Base-by-base conservation (phyloP, 2,329 filamentous ascomycete species). In the Fusarium fujikuroi region DNA sequence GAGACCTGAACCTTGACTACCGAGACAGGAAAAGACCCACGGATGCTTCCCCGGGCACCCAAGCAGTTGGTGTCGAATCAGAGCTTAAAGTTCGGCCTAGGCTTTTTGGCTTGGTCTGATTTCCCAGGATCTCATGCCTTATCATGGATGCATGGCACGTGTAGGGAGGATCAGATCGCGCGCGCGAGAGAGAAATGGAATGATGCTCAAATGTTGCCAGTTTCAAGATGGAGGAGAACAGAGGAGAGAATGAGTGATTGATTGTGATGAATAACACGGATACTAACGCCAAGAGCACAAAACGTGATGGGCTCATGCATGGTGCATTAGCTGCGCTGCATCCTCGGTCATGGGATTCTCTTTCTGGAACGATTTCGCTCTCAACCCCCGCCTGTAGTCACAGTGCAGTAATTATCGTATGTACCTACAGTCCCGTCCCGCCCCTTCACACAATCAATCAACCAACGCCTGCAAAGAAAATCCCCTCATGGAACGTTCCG, bases 41-140 rank as follows among this genome's bases (percentile, higher is more conserved):
- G 71, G 63, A 74, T 50, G 63, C 59, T 72, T 74, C 71, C 71
- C 70, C 66, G 70, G 50, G 71, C 43, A 63, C 71, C 71, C 71
- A 58, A 66, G 59, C 53, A 57, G 58, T 56, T 67, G 71, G 70
- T 72, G 69, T 57, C 69, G 56, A 60, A 67, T 70, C 63, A 74
- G 56, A 63, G 60, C 58, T 73, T 62, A 44, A 53, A 58, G 47
- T 43, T 56, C 47, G 39, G 19, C 39, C 34, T 43, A 28, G 54
- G 19, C 25, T 34, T 49, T 46, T 19, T 43, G 56, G 46, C 59
- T 32, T 54, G 34, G 50, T 42, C 36, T 54, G 34, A 54, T 42
- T 28, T 32, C n/a, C 15, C 30, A 57, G 40, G 52, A 63, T 40
- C 21, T 34, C 28, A 37, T 14, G 36, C 40, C 40, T 64, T 57